Evolutionary conservation across 2,329 filamentous ascomycete species (phyloP), one percentile per base, ranked within the genome.

Genomic region (Reticulascus tulasneorum): DNA sequence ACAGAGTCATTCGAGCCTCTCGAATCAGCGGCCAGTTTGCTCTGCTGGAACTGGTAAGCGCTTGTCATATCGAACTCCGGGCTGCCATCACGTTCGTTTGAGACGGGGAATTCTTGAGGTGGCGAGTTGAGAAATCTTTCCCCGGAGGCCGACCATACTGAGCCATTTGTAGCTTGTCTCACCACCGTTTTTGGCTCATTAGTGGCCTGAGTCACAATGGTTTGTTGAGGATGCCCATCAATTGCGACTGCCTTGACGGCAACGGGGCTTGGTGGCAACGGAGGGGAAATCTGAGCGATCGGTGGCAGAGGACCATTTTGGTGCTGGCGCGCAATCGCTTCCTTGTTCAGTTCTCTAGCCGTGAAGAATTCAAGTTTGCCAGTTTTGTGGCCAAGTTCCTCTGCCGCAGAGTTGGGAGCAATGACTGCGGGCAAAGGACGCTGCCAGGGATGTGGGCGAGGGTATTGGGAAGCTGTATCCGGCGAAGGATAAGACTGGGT

Each of bases 361-460:
- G 48, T 49, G 33, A 67, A 68, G 33, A 49, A 68, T 16, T 64
- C 62, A 8, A 40, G 40, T 32, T 66, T 67, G 2, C 61, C 64
- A 4, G 54, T 58, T 33, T 50, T 58, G 17, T 52, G 47, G 2
- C 62, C 63, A 27, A 66, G 47, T 7, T 47, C 32, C 24, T 59
- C 52, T 12, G 54, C 56, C 7, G 40, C 40, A 5, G 28, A 33
- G 15, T 33, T 33, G 13, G 20, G 13, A 15, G 12, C 23, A 17
- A 12, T 16, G 16, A 15, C 22, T 23, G 18, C 29, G 18, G 15
- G 29, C 22, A 15, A 26, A 18, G 21, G 22, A 12, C 30, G 15
- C 16, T n/a, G 16, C 9, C 21, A 13, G 17, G 20, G 31, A 7
- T n/a, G 26, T 4, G 26, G 11, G 6, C 13, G 15, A 8, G 23